Evolutionary conservation across 345 rosid genomes (phyloP).

Genomic region (Rhodamnia rubescens): DNA sequence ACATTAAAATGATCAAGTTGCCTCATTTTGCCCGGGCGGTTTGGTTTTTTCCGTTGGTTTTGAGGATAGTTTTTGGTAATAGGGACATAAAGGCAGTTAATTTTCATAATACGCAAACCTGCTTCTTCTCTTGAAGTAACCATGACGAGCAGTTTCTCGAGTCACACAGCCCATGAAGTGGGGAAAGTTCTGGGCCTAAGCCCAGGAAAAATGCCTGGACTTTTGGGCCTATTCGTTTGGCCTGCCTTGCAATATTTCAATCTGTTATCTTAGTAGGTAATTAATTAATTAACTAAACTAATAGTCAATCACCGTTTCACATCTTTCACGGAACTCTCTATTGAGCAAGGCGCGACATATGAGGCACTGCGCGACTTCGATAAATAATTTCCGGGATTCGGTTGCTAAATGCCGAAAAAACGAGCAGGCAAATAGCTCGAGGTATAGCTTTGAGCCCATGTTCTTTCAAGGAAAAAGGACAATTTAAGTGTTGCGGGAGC

Average conservation of each 20-base stretch:
- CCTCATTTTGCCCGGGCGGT: neutral
- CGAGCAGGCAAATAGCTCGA: neutral
- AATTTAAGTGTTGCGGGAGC: rapidly evolving
- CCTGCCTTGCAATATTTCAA: neutral
- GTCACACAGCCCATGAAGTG: neutral
- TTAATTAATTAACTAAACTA: neutral
- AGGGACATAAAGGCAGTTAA: neutral
- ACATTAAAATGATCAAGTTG: neutral
- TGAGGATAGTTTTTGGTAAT: neutral
- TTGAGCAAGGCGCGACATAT: neutral
- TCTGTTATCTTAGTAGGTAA: neutral
- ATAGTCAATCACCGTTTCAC: neutral
- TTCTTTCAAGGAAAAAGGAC: no score
- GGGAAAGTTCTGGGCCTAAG: neutral
- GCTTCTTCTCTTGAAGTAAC: neutral
- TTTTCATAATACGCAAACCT: neutral
- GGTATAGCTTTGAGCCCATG: rapidly evolving
- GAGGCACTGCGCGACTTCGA: rapidly evolving
- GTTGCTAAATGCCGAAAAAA: neutral
- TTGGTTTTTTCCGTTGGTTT: neutral
- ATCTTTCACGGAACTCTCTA: neutral
- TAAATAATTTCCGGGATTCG: neutral
- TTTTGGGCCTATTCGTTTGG: neutral
- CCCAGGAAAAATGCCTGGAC: neutral
- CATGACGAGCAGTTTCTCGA: neutral